Evolutionary conservation across 257 asterid genomes (phyloP), one percentile per base, ranked within the genome.

Genomic region (Linaria vulgaris): DNA sequence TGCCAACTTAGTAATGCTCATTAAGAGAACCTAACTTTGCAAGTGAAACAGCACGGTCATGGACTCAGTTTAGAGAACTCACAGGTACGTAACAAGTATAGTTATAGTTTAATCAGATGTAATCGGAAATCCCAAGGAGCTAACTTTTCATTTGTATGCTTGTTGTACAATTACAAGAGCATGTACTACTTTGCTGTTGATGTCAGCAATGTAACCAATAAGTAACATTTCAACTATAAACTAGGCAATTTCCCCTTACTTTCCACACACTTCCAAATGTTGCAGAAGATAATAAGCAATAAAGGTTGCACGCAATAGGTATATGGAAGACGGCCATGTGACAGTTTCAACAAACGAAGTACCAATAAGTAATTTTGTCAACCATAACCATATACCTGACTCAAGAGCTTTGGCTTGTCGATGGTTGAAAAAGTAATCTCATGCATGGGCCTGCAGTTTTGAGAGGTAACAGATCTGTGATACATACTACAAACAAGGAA

Each of bases 341-440:
- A 13, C 25, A 16, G 17, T 51, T 68, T 25, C n/a, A 9, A 39
- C 38, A 49, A 63, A 56, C 61, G 17, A 39, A 13, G 50, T 9
- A 57, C 41, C 43, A 43, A n/a, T n/a, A n/a, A n/a, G n/a, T n/a
- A n/a, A n/a, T n/a, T n/a, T n/a, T n/a, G n/a, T n/a, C n/a, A n/a
- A n/a, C n/a, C n/a, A n/a, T n/a, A n/a, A n/a, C n/a, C n/a, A 59
- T 57, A 41, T 70, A 94, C 97, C 96, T 85, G 94, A 79, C 95
- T 94, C 61, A 94, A 95, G 72, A 94, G 91, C 76, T 94, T 94
- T 56, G 96, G 99, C 75, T 82, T 89, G 87, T 94, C 96, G 51
- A 79, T 84, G 5, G 83, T 80, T 72, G 99, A 90, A 77, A 87
- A 87, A 31, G 99, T 94, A 75, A 94, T 94, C 78, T 94, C 99